These are phyloP conservation scores for peach (Prunus persica) DNA, from an alignment of 306 rosid genomes.

Conservation along the genomic window Prunus_persica_NCBIv2 NC_034012.1:4171001-4171500, in stretches of 20 bases:
- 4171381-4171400: not conserved
- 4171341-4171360: not conserved
- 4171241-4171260: constrained; percentile 9
- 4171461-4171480: not conserved
- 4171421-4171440: not conserved
- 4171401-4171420: not conserved
- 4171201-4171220: not conserved
- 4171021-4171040: constrained; percentile 25
- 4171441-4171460: not conserved
- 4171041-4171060: constrained; percentile 80
- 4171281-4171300: not conserved
- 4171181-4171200: not conserved
- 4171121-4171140: constrained; percentile 44
- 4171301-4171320: too few species aligned
- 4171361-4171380: not conserved
- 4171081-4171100: constrained; percentile 71
- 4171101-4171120: constrained; percentile 46
- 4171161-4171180: not conserved
- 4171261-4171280: not conserved
- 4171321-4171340: not conserved
- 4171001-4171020: constrained; percentile 7
- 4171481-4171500: not conserved
- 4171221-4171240: constrained; percentile 16
- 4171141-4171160: not conserved
- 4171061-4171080: constrained; percentile 87